Percentiles rank a stretch among this genome's conserved stretches.
Conservation (phyloP, 805 yeast species). For the Spathaspora sp. region DNA sequence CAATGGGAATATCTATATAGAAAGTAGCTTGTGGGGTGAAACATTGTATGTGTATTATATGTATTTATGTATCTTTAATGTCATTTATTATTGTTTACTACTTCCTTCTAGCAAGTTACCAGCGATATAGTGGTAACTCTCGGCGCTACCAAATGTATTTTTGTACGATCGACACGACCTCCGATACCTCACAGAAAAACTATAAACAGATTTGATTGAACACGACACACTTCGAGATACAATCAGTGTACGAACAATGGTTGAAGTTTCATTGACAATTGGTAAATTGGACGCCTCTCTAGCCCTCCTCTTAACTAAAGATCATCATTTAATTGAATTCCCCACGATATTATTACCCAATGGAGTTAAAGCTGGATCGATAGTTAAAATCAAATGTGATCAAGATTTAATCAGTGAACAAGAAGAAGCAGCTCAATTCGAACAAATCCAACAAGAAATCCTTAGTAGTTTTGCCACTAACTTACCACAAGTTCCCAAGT, state of each 20-base stretch:
- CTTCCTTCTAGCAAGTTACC: no score
- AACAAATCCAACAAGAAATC: conserved; percentile 68
- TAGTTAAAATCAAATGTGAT: conserved; percentile 80
- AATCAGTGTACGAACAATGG: conserved; percentile 36
- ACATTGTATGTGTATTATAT: not conserved
- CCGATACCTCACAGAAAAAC: no score
- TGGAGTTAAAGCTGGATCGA: conserved; percentile 88
- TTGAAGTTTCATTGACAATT: conserved; percentile 88
- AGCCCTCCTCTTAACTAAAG: conserved; percentile 83
- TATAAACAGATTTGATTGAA: not conserved
- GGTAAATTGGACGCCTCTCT: conserved; percentile 95
- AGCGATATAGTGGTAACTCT: no score
- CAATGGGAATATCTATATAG: conserved; percentile 47
- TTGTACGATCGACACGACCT: not conserved
- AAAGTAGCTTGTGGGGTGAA: not conserved
- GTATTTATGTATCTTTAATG: not conserved
- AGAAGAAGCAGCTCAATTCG: conserved; percentile 56
- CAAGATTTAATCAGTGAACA: conserved; percentile 67
- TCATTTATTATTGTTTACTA: not conserved
- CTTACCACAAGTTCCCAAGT: conserved; percentile 67
- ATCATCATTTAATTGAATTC: conserved; percentile 92
- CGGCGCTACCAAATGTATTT: not conserved
- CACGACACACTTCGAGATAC: not conserved
- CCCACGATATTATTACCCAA: conserved; percentile 93
- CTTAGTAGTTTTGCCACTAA: conserved; percentile 66